Evolutionary conservation across 2,329 filamentous ascomycete species (phyloP), one percentile per base, ranked within the genome.

Genomic region (Colletotrichum siamense): DNA sequence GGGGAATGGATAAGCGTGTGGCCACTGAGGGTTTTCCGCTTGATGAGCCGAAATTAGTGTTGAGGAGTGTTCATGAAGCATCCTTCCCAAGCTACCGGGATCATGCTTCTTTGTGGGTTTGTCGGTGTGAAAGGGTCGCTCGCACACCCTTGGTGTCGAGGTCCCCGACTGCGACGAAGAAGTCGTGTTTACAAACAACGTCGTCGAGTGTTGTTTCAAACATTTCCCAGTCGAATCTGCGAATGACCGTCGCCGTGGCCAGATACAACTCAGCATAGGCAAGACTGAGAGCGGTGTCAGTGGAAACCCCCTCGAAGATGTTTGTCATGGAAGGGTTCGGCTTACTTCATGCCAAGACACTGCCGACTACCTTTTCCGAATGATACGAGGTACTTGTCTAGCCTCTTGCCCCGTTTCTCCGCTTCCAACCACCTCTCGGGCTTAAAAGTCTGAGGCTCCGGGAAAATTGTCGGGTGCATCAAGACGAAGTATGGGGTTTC

Each of bases 351-450:
- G 34, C 79, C 79, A 49, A 80, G 75, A 68, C 79, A 80, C 6
- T 71, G 66, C 55, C 79, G 77, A 73, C 78, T 79, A 10, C 79
- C 79, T 70, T 78, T 75, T 15, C 65, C 77, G 62, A 80, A 80
- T 24, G 59, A 71, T 10, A 70, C 75, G 16, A 80, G 67, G 52
- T 69, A 78, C 22, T 61, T 77, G 9, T 76, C 77, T 1, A 80
- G 66, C 12, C 66, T 59, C 5, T 72, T 28, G 12, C 73, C 77
- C 10, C 52, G 18, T n/a, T 77, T 36, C 16, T 70, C 73, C 12
- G 79, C 79, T 44, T 80, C 74, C 22, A 79, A 75, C 82, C 82
- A 83, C 16, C 82, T 78, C 18, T 81, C 79, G 32, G 81, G 82
- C 8, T 75, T 65, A 69, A 82, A 83, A 6, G 15, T 62, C 9